phyloP scores from a whole-genome alignment of 306 rosid species.

The Argentina anserina region DNA sequence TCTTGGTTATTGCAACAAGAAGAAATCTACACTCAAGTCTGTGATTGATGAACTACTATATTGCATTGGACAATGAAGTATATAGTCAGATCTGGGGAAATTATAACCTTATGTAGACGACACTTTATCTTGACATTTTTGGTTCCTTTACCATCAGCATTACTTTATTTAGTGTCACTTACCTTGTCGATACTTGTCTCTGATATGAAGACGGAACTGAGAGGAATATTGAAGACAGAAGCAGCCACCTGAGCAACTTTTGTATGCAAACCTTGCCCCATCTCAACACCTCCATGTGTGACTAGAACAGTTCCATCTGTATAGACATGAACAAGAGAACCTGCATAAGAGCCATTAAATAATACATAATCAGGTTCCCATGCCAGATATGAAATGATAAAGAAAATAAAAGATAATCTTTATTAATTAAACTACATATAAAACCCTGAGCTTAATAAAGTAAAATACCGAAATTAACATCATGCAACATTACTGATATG shows the following conservation, averaged over 20 bases:
- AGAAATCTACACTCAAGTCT: neutral
- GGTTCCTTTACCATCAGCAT: neutral
- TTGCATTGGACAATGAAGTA: neutral
- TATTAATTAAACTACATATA: too few species aligned
- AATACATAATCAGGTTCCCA: conserved; percentile 5
- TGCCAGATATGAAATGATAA: neutral
- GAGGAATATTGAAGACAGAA: conserved; percentile 85
- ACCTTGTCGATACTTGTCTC: conserved; percentile 98
- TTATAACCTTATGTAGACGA: neutral
- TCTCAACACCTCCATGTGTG: conserved; percentile 95
- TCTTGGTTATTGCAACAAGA: neutral
- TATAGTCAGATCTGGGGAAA: neutral
- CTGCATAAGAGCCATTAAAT: conserved; percentile 62
- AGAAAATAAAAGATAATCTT: neutral
- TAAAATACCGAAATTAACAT: neutral
- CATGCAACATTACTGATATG: too few species aligned
- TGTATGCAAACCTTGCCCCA: conserved; percentile 98
- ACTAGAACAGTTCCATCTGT: conserved; percentile 98
- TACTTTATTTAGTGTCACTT: conserved; percentile 21
- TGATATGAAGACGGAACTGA: conserved; percentile 83
- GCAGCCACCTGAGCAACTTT: conserved; percentile 97
- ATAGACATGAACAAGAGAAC: conserved; percentile 94
- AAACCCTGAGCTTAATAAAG: neutral
- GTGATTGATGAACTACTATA: neutral
- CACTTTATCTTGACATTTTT: too few species aligned